phyloP scores from a whole-genome alignment of 2,329 filamentous ascomycete genomes.

The Talaromyces sp. region DNA sequence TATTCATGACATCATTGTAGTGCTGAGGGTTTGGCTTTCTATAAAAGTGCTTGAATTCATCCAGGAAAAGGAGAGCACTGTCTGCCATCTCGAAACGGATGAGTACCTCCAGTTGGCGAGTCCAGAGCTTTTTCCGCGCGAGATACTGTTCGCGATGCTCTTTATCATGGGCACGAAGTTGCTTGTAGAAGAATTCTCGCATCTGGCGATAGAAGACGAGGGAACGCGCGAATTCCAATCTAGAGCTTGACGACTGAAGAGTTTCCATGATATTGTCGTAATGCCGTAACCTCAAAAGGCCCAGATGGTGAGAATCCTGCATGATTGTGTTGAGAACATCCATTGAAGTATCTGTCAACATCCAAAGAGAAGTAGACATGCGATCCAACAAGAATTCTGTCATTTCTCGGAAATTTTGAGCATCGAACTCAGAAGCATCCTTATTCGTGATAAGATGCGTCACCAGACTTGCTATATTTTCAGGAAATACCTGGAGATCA shows the following conservation, averaged over 20 bases:
- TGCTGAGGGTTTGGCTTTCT: conserved; percentile 32
- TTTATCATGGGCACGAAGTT: conserved; percentile 8
- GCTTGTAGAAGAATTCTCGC: conserved; percentile 32
- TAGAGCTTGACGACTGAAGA: conserved; percentile 30
- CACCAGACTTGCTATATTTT: conserved; percentile 26
- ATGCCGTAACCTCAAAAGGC: conserved; percentile 26
- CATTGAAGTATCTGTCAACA: conserved; percentile 32
- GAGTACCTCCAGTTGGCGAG: conserved; percentile 30
- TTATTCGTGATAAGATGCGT: not conserved
- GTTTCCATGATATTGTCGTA: conserved; percentile 35
- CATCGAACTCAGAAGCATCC: not conserved
- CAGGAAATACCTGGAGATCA: conserved; percentile 18
- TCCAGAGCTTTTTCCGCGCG: conserved; percentile 21
- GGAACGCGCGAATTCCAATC: conserved; percentile 32
- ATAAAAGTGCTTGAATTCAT: conserved; percentile 42
- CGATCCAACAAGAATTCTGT: conserved; percentile 29
- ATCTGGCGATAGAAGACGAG: conserved; percentile 47
- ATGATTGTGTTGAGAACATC: conserved; percentile 36
- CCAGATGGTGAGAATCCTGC: conserved; percentile 26
- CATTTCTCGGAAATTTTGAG: conserved; percentile 11
- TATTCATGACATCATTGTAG: conserved; percentile 42
- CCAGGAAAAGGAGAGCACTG: conserved; percentile 44
- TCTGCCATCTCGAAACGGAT: conserved; percentile 35
- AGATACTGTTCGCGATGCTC: conserved; percentile 22
- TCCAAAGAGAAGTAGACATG: conserved; percentile 28